Percentiles rank a stretch among this genome's conserved stretches.
These are phyloP conservation scores for Talaromyces islandicus DNA, from an alignment of 2,329 filamentous ascomycete species.

Conservation along the genomic window DNA sequence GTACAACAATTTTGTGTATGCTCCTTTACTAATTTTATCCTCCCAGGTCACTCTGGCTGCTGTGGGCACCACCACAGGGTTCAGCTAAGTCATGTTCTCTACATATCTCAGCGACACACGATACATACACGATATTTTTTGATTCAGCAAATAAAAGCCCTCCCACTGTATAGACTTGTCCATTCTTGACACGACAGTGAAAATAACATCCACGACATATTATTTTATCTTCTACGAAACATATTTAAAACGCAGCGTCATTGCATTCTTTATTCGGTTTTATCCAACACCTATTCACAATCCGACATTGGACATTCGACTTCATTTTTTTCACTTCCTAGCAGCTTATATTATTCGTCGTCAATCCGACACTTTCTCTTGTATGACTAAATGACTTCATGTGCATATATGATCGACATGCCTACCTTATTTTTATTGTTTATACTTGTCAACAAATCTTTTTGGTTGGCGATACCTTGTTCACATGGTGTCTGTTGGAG, in stretches of 20 bases:
- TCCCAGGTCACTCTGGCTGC: conserved; percentile 11
- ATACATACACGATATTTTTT: neutral
- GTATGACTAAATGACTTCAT: neutral
- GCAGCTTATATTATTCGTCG: neutral
- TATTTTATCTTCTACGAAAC: neutral
- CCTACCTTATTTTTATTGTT: neutral
- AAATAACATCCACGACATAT: neutral
- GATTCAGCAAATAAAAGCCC: neutral
- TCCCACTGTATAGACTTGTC: neutral
- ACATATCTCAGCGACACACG: neutral
- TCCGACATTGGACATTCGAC: neutral
- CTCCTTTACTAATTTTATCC: neutral
- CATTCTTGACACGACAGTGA: neutral
- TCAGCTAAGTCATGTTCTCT: neutral
- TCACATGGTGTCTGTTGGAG: neutral
- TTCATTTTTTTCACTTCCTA: neutral
- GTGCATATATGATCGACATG: conserved; percentile 1
- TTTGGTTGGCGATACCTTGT: neutral
- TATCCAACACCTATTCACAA: neutral
- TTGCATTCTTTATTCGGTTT: neutral
- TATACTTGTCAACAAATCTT: neutral
- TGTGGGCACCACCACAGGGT: conserved; percentile 13
- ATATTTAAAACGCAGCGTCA: neutral
- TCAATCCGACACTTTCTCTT: neutral
- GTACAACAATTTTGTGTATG: neutral